Base-by-base conservation (phyloP, 495 filamentous ascomycete species). In the Trichoderma reesei region DNA sequence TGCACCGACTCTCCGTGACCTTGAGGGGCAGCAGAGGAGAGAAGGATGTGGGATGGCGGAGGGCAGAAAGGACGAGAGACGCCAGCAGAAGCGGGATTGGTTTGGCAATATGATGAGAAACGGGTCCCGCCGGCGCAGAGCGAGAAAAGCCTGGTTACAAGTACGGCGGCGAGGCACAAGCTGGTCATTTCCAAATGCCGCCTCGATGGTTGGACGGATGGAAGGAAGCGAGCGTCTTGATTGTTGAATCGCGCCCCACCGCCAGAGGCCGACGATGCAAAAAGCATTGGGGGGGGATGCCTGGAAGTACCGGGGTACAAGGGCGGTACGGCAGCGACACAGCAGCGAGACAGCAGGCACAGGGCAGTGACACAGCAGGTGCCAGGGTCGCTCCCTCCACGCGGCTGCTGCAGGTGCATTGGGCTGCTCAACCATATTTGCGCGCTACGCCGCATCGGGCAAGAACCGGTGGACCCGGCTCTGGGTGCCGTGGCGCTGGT, bases 381-480 rank as follows among this genome's bases (percentile, higher is more conserved):
- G 16, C n/a, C 41, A 46, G 48, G 4, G n/a, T 5, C 33, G 9
- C 37, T 41, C 20, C 11, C 33, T 9, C 26, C 61, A 20, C 61
- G 61, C 61, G 44, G 41, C 33, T 42, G 41, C 34, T 64, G 62
- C 44, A 36, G 38, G 62, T 44, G 37, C 34, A n/a, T n/a, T 44
- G 9, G 46, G 33, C n/a, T 64, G 11, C 63, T 64, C 63, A 64
- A 64, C 63, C 63, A 64, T 31, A 64, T 64, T 64, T n/a, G 14
- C 14, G 56, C 48, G 7, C 63, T 64, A 64, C 5, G 48, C 63
- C 46, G 1, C 11, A 26, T 41, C 5, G 56, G 63, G 63, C 26
- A 41, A 41, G 48, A 20, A 14, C 51, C 51, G 31, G 7, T 33
- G 51, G 51, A 56, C 20, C 51, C 51, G 51, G 51, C 51, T 56